These are phyloP conservation scores for Cardamine chenopodiifolia DNA, from an alignment of 345 rosid species.

Conservation along the genomic window DNA sequence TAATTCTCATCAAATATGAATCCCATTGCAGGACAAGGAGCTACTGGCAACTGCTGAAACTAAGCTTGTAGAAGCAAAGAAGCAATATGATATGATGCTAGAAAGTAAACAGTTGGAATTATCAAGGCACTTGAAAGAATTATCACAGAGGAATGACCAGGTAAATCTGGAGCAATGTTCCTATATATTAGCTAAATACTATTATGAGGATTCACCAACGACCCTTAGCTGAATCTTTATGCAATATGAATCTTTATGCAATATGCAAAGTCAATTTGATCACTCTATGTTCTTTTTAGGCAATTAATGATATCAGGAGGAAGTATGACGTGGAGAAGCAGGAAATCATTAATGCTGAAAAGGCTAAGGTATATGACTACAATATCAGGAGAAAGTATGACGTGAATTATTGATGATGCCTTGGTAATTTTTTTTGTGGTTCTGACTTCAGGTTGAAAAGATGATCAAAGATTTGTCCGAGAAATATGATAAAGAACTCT, in stretches of 20 bases:
- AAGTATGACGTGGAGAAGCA: conserved; percentile 82
- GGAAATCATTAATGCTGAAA: conserved; percentile 59
- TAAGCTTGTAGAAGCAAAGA: conserved; percentile 70
- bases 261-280: background rate
- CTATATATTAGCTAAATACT: conserved; percentile 22
- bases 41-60: conserved; percentile 62
- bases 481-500: conserved; percentile 56
- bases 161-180: conserved; percentile 46
- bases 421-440: conserved; percentile 13
- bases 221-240: background rate
- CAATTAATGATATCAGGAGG: conserved; percentile 80
- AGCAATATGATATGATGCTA: conserved; percentile 72
- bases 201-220: conserved; percentile 6
- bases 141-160: conserved; percentile 91
- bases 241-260: background rate
- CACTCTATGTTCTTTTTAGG: conserved; percentile 49
- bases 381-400: background rate
- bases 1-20: conserved; percentile 22
- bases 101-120: conserved; percentile 82
- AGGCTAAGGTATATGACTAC: conserved; percentile 56
- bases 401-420: background rate
- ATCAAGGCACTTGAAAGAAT: conserved; percentile 86
- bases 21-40: conserved; percentile 63
- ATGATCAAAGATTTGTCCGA: conserved; percentile 52
- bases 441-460: conserved; percentile 58